Percentiles rank a stretch among this genome's conserved stretches.
phyloP scores from a whole-genome alignment of 768 basidiomycete genomes.

The Lactarius hengduanensis region DNA sequence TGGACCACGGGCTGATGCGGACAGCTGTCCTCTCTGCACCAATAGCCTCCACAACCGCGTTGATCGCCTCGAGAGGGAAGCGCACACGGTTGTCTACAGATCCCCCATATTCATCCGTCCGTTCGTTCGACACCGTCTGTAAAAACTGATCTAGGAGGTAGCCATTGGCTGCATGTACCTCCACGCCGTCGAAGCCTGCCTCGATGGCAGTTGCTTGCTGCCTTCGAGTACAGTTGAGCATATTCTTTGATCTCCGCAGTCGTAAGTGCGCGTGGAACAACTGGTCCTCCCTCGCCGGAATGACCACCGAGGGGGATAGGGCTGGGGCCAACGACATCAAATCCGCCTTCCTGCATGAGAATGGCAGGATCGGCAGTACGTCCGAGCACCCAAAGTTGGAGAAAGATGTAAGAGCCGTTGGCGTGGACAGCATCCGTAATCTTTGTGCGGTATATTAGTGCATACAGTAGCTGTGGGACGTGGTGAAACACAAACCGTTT shows the following conservation, averaged over 20 bases:
- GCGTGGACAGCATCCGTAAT: background rate
- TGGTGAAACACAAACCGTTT: background rate
- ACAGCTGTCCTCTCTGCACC: too few species aligned
- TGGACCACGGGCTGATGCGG: background rate
- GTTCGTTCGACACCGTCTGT: background rate
- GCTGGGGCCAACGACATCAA: background rate
- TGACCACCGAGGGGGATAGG: background rate
- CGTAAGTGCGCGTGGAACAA: background rate
- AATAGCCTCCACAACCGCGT: too few species aligned
- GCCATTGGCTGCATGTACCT: background rate
- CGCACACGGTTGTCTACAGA: background rate
- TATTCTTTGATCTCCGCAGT: background rate
- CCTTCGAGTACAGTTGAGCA: background rate
- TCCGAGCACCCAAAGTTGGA: background rate
- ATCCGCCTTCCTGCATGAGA: background rate
- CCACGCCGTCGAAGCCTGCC: background rate
- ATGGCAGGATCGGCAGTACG: background rate
- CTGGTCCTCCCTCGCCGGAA: too few species aligned
- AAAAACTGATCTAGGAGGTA: background rate
- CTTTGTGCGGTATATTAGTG: background rate
- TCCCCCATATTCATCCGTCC: background rate
- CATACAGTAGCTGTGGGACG: background rate
- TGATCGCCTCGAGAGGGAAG: background rate
- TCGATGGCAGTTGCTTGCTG: background rate
- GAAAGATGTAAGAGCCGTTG: background rate